phyloP scores from a whole-genome alignment of 192 early-diverging fungal species.

The Dissophora globulifera region DNA sequence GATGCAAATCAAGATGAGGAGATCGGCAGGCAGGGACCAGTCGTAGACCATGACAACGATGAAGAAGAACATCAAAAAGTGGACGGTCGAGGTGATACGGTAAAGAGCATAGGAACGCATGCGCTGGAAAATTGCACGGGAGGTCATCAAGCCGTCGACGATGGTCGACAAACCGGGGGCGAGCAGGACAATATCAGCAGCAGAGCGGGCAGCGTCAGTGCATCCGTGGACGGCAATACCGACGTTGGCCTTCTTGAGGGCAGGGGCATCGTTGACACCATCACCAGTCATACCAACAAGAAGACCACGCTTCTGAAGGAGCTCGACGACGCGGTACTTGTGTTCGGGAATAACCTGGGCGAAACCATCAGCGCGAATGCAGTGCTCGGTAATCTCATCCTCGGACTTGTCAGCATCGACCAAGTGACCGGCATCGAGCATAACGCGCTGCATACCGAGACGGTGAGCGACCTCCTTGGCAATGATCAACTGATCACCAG shows the following conservation, averaged over 20 bases:
- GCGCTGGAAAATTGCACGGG: slow-evolving; percentile 90
- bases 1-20: slow-evolving; percentile 86
- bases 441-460: slow-evolving; percentile 88
- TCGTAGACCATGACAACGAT: slow-evolving; percentile 82
- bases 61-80: slow-evolving; percentile 95
- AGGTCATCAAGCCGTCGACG: slow-evolving; percentile 84
- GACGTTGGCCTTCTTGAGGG: slow-evolving; percentile 97
- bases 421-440: slow-evolving; percentile 87
- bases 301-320: slow-evolving; percentile 88
- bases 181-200: slow-evolving; percentile 95
- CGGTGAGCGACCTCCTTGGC: slow-evolving; percentile 88
- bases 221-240: slow-evolving; percentile 97
- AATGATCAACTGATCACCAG: slow-evolving; percentile 90
- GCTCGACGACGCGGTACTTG: slow-evolving; percentile 97
- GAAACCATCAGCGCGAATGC: slow-evolving; percentile 92
- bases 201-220: slow-evolving; percentile 95
- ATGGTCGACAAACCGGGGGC: slow-evolving; percentile 87
- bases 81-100: slow-evolving; percentile 91
- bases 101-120: slow-evolving; percentile 89
- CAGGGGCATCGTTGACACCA: slow-evolving; percentile 98
- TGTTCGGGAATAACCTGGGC: slow-evolving; percentile 98
- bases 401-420: slow-evolving; percentile 82
- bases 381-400: slow-evolving; percentile 85
- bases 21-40: slow-evolving; percentile 80
- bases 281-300: slow-evolving; percentile 97